Percentiles rank a stretch among this genome's conserved stretches.
These are phyloP conservation scores for Eleusine coracana DNA, from an alignment of 176 grass and related monocot species.

Conservation along the genomic window DNA sequence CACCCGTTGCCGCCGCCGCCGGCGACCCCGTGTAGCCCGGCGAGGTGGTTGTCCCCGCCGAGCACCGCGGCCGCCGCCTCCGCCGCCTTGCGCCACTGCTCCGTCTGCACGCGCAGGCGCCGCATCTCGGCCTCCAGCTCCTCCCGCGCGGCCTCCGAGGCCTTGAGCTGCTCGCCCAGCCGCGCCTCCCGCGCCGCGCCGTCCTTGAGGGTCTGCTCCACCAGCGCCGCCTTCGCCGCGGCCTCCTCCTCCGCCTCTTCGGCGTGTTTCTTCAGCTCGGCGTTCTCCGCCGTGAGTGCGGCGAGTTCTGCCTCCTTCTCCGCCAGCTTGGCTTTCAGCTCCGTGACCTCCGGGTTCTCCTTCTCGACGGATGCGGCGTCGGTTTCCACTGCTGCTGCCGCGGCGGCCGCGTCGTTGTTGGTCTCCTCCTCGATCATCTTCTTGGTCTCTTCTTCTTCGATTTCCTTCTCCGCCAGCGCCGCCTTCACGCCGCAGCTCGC, in stretches of 20 bases:
- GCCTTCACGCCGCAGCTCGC: slow-evolving; percentile 42
- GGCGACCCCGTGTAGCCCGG: slow-evolving; percentile 30
- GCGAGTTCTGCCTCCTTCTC: slow-evolving; percentile 64
- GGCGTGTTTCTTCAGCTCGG: slow-evolving; percentile 63
- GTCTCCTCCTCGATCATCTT: slow-evolving; percentile 66
- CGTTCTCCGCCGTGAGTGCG: slow-evolving; percentile 59
- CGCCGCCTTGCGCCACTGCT: slow-evolving; percentile 94
- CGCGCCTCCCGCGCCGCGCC: slow-evolving; percentile 43
- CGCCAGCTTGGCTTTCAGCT: slow-evolving; percentile 58
- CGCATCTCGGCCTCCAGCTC: slow-evolving; percentile 73
- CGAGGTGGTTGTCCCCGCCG: slow-evolving; percentile 55
- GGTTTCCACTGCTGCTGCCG: background rate
- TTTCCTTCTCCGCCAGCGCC: slow-evolving; percentile 25
- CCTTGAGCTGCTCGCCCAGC: slow-evolving; percentile 53
- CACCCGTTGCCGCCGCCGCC: slow-evolving; percentile 56
- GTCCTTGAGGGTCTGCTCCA: slow-evolving; percentile 50
- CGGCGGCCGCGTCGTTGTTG: background rate
- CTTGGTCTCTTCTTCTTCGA: slow-evolving; percentile 60
- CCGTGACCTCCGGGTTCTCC: slow-evolving; percentile 32
- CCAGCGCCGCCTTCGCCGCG: slow-evolving; percentile 38
- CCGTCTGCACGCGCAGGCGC: slow-evolving; percentile 80
- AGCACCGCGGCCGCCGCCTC: slow-evolving; percentile 77
- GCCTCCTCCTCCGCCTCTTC: slow-evolving; percentile 46
- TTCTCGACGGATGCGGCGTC: slow-evolving; percentile 31
- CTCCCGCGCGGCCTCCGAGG: slow-evolving; percentile 58